phyloP scores from a whole-genome alignment of 1,284 basidiomycete genomes.

The Austroboletus niveus region DNA sequence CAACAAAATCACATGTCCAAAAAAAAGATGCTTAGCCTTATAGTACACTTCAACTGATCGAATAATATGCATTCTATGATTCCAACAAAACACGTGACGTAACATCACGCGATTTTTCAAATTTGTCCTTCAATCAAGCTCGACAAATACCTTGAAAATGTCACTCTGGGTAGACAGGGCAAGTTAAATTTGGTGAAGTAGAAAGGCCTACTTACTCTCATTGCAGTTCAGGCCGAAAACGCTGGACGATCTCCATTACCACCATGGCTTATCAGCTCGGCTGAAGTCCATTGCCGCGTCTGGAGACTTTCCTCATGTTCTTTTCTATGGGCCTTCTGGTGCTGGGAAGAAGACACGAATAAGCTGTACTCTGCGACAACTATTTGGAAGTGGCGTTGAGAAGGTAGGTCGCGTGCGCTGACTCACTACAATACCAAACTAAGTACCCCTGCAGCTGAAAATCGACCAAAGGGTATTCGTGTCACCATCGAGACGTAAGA shows the following conservation, averaged over 20 bases:
- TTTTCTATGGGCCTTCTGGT: conserved; percentile 97
- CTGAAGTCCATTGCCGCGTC: conserved; percentile 81
- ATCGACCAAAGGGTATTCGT: conserved; percentile 98
- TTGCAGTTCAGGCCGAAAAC: conserved; percentile 81
- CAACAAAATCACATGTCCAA: too few species aligned
- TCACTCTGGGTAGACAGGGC: conserved; percentile 91
- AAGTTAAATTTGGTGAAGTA: conserved; percentile 8
- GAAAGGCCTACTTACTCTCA: conserved; percentile 4
- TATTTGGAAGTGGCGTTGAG: conserved; percentile 92
- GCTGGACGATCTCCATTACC: conserved; percentile 89
- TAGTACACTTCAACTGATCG: too few species aligned
- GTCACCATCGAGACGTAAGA: conserved; percentile 91
- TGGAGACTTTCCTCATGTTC: conserved; percentile 95
- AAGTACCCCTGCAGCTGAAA: conserved; percentile 67
- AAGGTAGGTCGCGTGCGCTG: conserved; percentile 57
- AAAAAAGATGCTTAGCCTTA: too few species aligned
- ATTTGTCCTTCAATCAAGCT: background rate
- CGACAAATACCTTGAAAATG: conserved; percentile 43
- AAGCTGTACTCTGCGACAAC: conserved; percentile 81
- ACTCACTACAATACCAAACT: background rate
- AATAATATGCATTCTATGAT: too few species aligned
- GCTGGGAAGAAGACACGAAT: conserved; percentile 99
- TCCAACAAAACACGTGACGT: conserved; percentile 24
- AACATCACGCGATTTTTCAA: conserved; percentile 9
- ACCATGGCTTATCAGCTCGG: conserved; percentile 76